Evolutionary conservation across 208 protist genomes (phyloP), one percentile per base, ranked within the genome.

Genomic region (Tetramitus jugosus): DNA sequence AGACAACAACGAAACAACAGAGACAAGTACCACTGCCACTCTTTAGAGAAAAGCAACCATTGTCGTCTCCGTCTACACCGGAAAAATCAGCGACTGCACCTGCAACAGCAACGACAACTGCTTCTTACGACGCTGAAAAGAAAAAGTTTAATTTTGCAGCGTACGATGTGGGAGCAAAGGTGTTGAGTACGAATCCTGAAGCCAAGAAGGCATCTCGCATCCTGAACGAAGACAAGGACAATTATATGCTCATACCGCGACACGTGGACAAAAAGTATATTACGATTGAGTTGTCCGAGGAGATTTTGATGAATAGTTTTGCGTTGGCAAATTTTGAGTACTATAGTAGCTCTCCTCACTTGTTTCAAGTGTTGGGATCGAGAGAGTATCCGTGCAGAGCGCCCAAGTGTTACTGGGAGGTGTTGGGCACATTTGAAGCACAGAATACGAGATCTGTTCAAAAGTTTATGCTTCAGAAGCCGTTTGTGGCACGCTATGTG

Each of bases 261-360:
- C 26, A 7, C 1, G 65, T 23, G 33, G n/a, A 35, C 35, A 20
- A 45, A 33, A 71, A 71, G 40, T 71, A 14, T 7, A 49, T 71
- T 10, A 49, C 35, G 29, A 37, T 71, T 4, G 65, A 71, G 33
- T 49, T 71, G 33, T 49, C 39, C 4, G 65, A 71, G 17, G 65
- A 71, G 35, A 71, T 71, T 52, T 23, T 49, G 20, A 71, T 71
- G 65, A 49, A 45, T 10, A 71, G 65, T 49, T 35, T 71, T 35
- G 65, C 40, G 10, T 14, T 71, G n/a, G 65, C 65, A 31, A 71
- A 71, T 71, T 71, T 35, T 71, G 65, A 71, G 35, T 71, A 49
- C 49, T 71, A 71, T 49, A 26, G 20, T 2, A 49, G 65, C 39
- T 71, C 65, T 46, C 29, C 49, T 42, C 43, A 71, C n/a, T 23